A percentile compares a stretch with the other conserved stretches of the same genome.
These are phyloP conservation scores for Alternaria atra DNA, from an alignment of 2,329 filamentous ascomycete species.

Conservation along the genomic window DNA sequence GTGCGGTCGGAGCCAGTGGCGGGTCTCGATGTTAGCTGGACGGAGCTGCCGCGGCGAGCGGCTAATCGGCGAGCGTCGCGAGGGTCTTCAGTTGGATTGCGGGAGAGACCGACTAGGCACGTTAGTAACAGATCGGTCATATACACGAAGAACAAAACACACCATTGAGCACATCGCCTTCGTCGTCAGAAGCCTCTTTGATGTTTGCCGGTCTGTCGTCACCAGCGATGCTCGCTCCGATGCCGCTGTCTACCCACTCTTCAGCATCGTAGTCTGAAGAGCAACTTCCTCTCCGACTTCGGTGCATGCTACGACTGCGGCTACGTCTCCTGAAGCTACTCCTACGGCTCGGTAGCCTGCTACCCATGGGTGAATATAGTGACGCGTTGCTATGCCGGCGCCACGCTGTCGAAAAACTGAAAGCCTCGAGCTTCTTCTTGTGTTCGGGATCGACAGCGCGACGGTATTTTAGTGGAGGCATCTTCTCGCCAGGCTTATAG, in stretches of 20 bases:
- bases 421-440: constrained; percentile 60
- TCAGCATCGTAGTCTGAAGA: constrained; percentile 51
- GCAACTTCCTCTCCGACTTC: constrained; percentile 49
- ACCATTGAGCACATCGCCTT: constrained; percentile 58
- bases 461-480: constrained; percentile 61
- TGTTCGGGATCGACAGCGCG: constrained; percentile 60
- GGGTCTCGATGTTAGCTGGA: constrained; percentile 32
- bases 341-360: constrained; percentile 54
- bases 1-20: constrained; percentile 39
- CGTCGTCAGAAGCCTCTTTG: constrained; percentile 57
- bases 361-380: constrained; percentile 61
- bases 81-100: constrained; percentile 45
- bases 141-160: constrained; percentile 25
- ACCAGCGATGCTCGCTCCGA: constrained; percentile 45
- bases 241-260: constrained; percentile 47
- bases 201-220: constrained; percentile 46
- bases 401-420: constrained; percentile 59
- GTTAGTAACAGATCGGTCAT: constrained; percentile 26
- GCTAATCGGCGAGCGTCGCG: constrained; percentile 34
- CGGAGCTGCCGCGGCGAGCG: constrained; percentile 42
- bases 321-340: constrained; percentile 47
- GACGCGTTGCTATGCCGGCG: constrained; percentile 56
- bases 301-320: constrained; percentile 40
- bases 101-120: constrained; percentile 46
- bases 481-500: constrained; percentile 62